Conservation (phyloP, 305 asterid species). For the Fraxinus paxiana region DNA sequence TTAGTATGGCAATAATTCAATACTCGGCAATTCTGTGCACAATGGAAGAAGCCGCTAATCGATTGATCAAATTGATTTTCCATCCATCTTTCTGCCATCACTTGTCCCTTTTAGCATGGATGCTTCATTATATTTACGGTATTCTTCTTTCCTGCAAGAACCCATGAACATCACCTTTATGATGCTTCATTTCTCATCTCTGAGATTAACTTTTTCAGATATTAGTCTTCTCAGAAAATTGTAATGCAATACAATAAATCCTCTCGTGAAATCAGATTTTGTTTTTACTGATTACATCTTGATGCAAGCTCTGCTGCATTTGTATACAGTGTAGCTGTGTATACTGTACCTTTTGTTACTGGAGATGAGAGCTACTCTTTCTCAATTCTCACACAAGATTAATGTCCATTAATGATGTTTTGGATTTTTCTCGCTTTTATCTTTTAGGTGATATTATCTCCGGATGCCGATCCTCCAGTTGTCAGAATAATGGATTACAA, state of each 20-base stretch:
- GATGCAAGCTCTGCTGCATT: not conserved
- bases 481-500: slow-evolving; percentile 86
- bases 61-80: not conserved
- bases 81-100: not conserved
- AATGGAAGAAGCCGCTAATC: slow-evolving; percentile 10
- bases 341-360: not conserved
- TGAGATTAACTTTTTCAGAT: not conserved
- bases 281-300: not conserved
- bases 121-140: not conserved
- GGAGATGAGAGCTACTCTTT: not conserved
- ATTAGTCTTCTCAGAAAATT: not conserved
- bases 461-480: slow-evolving; percentile 94
- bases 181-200: not conserved
- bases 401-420: slow-evolving; percentile 25
- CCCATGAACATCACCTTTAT: not conserved
- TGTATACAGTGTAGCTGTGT: not conserved
- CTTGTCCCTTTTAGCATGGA: not conserved
- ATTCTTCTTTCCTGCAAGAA: not conserved
- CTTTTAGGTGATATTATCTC: slow-evolving; percentile 80
- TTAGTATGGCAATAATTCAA: not conserved
- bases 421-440: slow-evolving; percentile 24
- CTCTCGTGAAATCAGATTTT: not conserved
- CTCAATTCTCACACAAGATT: slow-evolving; percentile 2
- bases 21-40: not conserved
- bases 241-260: not conserved